A percentile compares a stretch with the other conserved stretches of the same genome.
Evolutionary conservation across 1,284 basidiomycete species (phyloP).

Genomic region (Trichosporon inkin): DNA sequence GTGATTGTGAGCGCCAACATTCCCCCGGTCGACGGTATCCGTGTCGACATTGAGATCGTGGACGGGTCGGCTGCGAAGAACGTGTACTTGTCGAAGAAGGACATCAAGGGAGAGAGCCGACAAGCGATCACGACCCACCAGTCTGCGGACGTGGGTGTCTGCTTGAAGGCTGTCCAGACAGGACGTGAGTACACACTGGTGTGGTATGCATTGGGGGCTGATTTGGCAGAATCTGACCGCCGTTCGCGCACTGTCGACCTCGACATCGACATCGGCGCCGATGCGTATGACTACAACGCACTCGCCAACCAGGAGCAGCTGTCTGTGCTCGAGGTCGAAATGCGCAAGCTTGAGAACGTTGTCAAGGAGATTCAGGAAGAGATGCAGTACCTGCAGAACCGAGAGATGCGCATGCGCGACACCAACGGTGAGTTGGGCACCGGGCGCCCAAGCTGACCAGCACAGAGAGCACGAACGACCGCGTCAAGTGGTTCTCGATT

Average conservation of each 20-base stretch:
- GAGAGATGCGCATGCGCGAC: slow-evolving; percentile 82
- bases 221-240: slow-evolving; percentile 56
- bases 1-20: slow-evolving; percentile 94
- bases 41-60: slow-evolving; percentile 88
- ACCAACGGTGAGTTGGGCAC: slow-evolving; percentile 72
- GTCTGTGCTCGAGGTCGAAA: slow-evolving; percentile 92
- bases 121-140: slow-evolving; percentile 91
- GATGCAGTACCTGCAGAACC: slow-evolving; percentile 81
- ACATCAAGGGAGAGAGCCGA: slow-evolving; percentile 83
- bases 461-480: slow-evolving; percentile 80
- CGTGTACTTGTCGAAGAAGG: slow-evolving; percentile 84
- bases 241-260: slow-evolving; percentile 70
- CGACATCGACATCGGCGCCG: slow-evolving; percentile 95
- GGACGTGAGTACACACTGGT: slow-evolving; percentile 58
- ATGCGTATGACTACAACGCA: slow-evolving; percentile 98
- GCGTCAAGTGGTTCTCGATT: slow-evolving; percentile 91
- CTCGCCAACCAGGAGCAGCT: slow-evolving; percentile 98
- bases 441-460: neutral
- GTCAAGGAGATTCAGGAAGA: slow-evolving; percentile 94
- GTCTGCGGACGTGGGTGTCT: slow-evolving; percentile 92
- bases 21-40: slow-evolving; percentile 64
- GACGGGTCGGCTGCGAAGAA: slow-evolving; percentile 85
- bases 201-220: neutral
- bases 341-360: slow-evolving; percentile 92
- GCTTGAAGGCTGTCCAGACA: slow-evolving; percentile 76